Evolutionary conservation across 768 basidiomycete species (phyloP), one percentile per base, ranked within the genome.

Genomic region (Boletellus ananiceps): DNA sequence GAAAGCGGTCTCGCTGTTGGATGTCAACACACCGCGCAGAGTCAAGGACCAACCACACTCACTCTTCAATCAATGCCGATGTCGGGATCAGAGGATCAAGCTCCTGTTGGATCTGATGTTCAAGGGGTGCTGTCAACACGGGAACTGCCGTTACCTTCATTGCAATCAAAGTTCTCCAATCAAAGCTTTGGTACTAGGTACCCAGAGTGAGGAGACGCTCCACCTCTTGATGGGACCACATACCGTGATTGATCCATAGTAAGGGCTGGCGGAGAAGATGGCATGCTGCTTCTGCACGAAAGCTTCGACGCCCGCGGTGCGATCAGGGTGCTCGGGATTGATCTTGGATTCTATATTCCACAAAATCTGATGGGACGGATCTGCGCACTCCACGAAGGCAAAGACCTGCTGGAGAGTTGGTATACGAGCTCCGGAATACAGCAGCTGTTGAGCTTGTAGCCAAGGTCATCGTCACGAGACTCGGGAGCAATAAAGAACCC

Each of bases 261-360:
- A 88, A n/a, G 76, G 73, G 49, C 83, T 86, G 13, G 67, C 68
- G 21, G 67, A 56, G 56, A 88, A 87, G 36, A 76, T 65, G 8
- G 73, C 76, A 57, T 83, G 74, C 57, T 88, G 86, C 31, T 72
- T 75, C 44, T 64, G 66, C 8, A 86, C 85, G 58, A 88, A 88
- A 45, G 79, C 79, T 15, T 78, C 69, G 15, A 81, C 80, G 15
- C 70, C 62, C 14, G 66, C 69, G 15, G 86, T 86, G 34, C 71
- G 69, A 53, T 78, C 73, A 5, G 78, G 73, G 44, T 70, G 57
- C n/a, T 64, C 71, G 4, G 86, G 69, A 52, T 86, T 75, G 49
- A 86, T 76, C 63, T 88, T 88, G 14, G 84, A 86, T 69, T 91
- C 89, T 54, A 92, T 84, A 61, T 90, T 90, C 78, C 82, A 88